Conservation (phyloP, 345 rosid species). For the Toxicodendron radicans region DNA sequence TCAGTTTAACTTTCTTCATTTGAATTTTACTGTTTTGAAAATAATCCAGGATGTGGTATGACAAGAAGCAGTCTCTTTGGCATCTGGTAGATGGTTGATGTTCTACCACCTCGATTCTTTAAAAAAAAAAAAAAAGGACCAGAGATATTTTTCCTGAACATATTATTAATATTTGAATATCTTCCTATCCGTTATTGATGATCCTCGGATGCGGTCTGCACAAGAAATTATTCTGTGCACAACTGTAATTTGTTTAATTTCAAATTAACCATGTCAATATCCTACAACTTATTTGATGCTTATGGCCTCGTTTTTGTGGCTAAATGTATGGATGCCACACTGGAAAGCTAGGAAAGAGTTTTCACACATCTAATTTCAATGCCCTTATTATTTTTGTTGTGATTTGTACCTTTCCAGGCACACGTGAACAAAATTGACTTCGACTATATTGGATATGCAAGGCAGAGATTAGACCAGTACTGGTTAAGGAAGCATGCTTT, state of each 20-base stretch:
- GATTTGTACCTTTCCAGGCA: constrained; percentile 38
- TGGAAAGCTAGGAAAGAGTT: neutral
- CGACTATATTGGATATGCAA: constrained; percentile 62
- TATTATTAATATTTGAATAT: neutral
- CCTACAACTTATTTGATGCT: neutral
- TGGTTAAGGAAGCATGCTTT: constrained; percentile 45
- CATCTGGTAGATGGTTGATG: neutral
- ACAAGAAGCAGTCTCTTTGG: neutral
- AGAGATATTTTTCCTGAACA: neutral
- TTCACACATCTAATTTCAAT: neutral
- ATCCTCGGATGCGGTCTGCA: neutral
- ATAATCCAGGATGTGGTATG: constrained; percentile 10
- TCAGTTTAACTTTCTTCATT: constrained; percentile 4
- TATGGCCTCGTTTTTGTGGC: neutral
- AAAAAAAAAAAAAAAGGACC: neutral
- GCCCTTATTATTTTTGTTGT: neutral
- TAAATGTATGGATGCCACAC: too few relatives aligned
- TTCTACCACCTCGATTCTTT: neutral
- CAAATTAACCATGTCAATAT: neutral
- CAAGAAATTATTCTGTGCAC: neutral
- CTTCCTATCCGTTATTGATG: neutral
- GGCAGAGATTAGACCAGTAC: constrained; percentile 60
- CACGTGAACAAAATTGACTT: constrained; percentile 66
- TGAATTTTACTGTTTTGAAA: neutral
- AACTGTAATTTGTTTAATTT: constrained; percentile 5